A percentile compares a stretch with the other conserved stretches of the same genome.
These are phyloP conservation scores for Gracilaria gracilis DNA, from an alignment of 23 red algal species.

Conservation along the genomic window DNA sequence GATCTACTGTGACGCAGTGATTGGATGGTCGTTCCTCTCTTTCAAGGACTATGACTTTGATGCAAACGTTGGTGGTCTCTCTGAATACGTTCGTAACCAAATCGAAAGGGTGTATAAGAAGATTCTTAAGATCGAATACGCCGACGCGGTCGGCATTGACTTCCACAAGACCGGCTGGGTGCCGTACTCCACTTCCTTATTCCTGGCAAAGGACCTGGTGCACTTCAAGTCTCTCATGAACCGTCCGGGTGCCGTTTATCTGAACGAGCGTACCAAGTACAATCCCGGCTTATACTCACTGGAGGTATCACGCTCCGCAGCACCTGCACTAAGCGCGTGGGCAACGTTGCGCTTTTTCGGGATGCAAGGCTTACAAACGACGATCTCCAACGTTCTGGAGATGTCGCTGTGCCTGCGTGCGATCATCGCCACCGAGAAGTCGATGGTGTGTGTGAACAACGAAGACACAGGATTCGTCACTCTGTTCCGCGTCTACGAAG, in stretches of 20 bases:
- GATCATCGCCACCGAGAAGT: constrained; percentile 11
- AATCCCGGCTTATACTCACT: constrained; percentile 56
- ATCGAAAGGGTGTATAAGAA: constrained; percentile 36
- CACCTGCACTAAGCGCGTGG: constrained; percentile 45
- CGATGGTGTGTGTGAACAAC: constrained; percentile 43
- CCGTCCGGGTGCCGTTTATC: constrained; percentile 38
- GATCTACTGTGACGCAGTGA: constrained; percentile 54
- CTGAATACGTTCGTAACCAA: background rate
- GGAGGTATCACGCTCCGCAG: constrained; percentile 61
- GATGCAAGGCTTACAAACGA: constrained; percentile 40
- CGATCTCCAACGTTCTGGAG: constrained; percentile 30
- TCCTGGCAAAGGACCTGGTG: constrained; percentile 26
- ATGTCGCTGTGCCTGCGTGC: constrained; percentile 46
- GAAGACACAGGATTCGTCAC: constrained; percentile 49
- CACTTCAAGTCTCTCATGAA: constrained; percentile 32
- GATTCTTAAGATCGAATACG: constrained; percentile 41
- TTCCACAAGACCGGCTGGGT: constrained; percentile 69
- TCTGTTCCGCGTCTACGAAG: constrained; percentile 49
- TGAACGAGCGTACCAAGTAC: constrained; percentile 55
- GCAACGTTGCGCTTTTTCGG: constrained; percentile 54
- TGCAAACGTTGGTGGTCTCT: background rate
- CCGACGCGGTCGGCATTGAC: constrained; percentile 52
- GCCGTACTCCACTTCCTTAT: constrained; percentile 46
- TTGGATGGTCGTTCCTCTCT: constrained; percentile 37
- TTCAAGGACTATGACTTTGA: constrained; percentile 65